These are phyloP conservation scores for Dothiorella sarmentorum DNA, from an alignment of 2,329 filamentous ascomycete genomes.

Conservation along the genomic window DNA sequence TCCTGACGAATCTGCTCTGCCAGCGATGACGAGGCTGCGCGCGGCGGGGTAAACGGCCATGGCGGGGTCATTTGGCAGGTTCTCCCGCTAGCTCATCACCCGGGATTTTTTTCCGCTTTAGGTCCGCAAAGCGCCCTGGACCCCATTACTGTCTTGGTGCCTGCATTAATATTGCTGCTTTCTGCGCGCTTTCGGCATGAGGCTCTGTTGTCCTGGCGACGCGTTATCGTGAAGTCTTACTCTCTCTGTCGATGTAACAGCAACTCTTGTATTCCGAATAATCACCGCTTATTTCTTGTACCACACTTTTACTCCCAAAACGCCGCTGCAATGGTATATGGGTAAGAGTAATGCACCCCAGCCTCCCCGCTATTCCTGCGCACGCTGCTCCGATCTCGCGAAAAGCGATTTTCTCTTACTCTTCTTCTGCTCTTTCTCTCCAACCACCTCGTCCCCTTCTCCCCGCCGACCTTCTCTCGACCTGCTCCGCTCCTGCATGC, in stretches of 20 bases:
- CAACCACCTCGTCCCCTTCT: no score
- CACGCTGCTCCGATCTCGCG: neutral
- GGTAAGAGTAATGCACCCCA: neutral
- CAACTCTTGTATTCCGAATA: conserved; percentile 5
- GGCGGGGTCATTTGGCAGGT: conserved; percentile 14
- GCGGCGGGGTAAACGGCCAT: conserved; percentile 9
- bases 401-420: conserved; percentile 8
- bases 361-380: neutral
- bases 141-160: conserved; percentile 3
- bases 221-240: no score
- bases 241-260: neutral
- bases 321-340: conserved; percentile 9
- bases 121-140: neutral
- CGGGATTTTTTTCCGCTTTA: conserved; percentile 15
- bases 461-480: neutral
- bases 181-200: neutral
- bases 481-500: conserved; percentile 22
- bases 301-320: neutral
- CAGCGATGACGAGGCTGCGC: conserved; percentile 4
- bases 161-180: neutral
- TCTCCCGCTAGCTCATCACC: neutral
- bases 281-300: neutral
- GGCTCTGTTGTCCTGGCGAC: neutral
- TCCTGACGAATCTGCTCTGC: conserved; percentile 10
- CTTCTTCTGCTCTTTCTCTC: conserved; percentile 10